Conservation (phyloP, 352 stramenopile genomes). For the Bremia lactucae region DNA sequence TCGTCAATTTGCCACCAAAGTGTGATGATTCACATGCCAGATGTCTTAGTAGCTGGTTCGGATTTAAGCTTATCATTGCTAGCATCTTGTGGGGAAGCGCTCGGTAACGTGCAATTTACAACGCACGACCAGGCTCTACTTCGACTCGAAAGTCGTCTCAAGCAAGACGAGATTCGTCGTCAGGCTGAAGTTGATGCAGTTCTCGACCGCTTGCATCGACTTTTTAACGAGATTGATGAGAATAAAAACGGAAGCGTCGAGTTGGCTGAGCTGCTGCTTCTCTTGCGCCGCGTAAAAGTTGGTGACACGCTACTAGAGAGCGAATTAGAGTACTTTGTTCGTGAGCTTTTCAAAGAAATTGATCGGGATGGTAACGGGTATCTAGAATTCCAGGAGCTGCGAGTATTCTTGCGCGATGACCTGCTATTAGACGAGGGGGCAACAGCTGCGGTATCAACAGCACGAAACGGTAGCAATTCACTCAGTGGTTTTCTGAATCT, state of each 20-base stretch:
- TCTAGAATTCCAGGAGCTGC: conserved; percentile 93
- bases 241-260: conserved; percentile 61
- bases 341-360: conserved; percentile 81
- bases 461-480: conserved; percentile 28
- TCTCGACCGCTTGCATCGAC: conserved; percentile 37
- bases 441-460: conserved; percentile 2
- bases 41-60: conserved; percentile 53
- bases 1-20: conserved; percentile 32
- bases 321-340: conserved; percentile 55
- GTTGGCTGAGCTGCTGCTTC: conserved; percentile 41
- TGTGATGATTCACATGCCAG: conserved; percentile 47
- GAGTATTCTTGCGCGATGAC: conserved; percentile 58
- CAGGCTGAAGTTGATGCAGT: conserved; percentile 47
- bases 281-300: conserved; percentile 56
- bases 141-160: conserved; percentile 38
- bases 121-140: conserved; percentile 51
- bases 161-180: conserved; percentile 38
- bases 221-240: conserved; percentile 66
- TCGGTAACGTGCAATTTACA: conserved; percentile 42
- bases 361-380: conserved; percentile 86
- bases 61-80: conserved; percentile 59
- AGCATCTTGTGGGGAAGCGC: conserved; percentile 38
- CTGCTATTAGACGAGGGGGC: conserved; percentile 23
- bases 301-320: conserved; percentile 49
- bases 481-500: conserved; percentile 55